Evolutionary conservation across 495 filamentous ascomycete genomes (phyloP).

Genomic region (Neohortaea acidophila): DNA sequence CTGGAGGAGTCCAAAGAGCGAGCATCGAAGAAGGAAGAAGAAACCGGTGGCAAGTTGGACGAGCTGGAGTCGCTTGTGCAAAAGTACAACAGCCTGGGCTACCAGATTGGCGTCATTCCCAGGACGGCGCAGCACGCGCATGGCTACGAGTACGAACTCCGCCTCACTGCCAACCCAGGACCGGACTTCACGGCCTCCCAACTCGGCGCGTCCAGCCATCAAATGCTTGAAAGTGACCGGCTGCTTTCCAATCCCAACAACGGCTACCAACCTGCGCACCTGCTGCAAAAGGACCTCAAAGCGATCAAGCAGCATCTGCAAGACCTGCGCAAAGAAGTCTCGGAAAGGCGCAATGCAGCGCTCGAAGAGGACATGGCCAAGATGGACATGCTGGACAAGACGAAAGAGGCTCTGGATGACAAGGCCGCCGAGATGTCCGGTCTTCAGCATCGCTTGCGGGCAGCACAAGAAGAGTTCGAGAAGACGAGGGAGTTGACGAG

Average conservation of each 20-base stretch:
- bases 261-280: conserved; percentile 76
- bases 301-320: conserved; percentile 66
- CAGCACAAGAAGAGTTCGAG: conserved; percentile 85
- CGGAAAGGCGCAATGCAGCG: conserved; percentile 61
- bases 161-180: conserved; percentile 48
- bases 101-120: conserved; percentile 83
- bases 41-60: conserved; percentile 69
- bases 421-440: conserved; percentile 82
- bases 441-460: conserved; percentile 68
- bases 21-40: conserved; percentile 66
- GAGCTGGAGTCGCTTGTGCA: conserved; percentile 76
- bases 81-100: conserved; percentile 81
- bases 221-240: conserved; percentile 40
- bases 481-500: conserved; percentile 77
- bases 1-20: conserved; percentile 71
- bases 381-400: conserved; percentile 77
- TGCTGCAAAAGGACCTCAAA: conserved; percentile 74
- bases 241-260: conserved; percentile 64
- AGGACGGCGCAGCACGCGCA: conserved; percentile 69
- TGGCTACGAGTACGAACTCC: conserved; percentile 68
- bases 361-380: conserved; percentile 82
- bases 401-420: conserved; percentile 89
- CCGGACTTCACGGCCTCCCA: conserved; percentile 66
- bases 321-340: conserved; percentile 69
- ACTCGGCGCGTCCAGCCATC: conserved; percentile 34